Evolutionary conservation across 1,284 basidiomycete genomes (phyloP), one percentile per base, ranked within the genome.

Genomic region (Austroboletus novae-zelandiae): DNA sequence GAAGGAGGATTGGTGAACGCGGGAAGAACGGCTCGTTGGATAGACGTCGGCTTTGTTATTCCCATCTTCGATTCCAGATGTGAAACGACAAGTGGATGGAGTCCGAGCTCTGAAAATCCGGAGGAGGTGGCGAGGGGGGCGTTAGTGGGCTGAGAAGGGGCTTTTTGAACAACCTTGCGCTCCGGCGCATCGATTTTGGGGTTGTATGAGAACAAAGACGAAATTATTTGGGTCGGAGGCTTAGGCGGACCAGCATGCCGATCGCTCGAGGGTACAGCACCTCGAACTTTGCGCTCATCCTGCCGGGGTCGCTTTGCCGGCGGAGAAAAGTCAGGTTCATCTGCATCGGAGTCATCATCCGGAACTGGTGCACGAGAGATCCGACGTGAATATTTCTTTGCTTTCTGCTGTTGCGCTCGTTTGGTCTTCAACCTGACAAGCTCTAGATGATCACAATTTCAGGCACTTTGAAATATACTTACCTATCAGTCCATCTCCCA

Each of bases 191-290:
- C 76, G 25, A 89, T 66, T 67, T 80, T 83, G 9, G 85, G 90
- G 61, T 90, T 91, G 53, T 82, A 90, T 1, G 91, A 85, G 74
- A 98, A 98, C 4, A 98, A 78, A 4, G 93, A 95, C 0, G 94
- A 97, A 58, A 97, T 92, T 54, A 94, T 76, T 64, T 94, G 91
- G 5, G 79, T 75, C 6, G 75, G 72, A 40, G 71, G 71, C 37
- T 70, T 61, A 54, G 65, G 49, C 58, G 67, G 56, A 54, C 62
- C 54, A 57, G 60, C 51, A 56, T 65, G 58, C 40, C 57, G 53
- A 34, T 57, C 56, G 18, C 46, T 40, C 27, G 65, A 29, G 13
- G 50, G 39, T 31, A 57, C 41, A 52, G 34, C 30, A 25, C 56
- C 47, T 59, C 43, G 50, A 48, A 55, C 49, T 32, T 47, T 45